These are phyloP conservation scores for Aegle marmelos DNA, from an alignment of 345 rosid species.

Conservation along the genomic window DNA sequence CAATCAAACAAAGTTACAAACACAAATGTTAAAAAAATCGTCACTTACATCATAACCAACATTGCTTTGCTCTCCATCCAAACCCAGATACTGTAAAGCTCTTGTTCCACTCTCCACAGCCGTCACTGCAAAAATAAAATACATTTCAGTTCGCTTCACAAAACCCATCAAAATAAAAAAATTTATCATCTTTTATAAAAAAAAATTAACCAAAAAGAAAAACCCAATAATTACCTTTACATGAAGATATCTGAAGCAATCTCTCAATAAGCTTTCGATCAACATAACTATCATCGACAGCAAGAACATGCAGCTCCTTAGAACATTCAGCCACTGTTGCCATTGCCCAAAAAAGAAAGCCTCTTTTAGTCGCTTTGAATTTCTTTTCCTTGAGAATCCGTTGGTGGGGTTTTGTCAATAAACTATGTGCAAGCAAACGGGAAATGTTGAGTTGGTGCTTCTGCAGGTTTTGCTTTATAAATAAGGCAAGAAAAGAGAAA, in stretches of 20 bases:
- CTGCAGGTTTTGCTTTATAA: slow-evolving; percentile 22
- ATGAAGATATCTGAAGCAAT: slow-evolving; percentile 68
- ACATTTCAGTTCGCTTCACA: slow-evolving; percentile 1
- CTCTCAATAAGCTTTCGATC: slow-evolving; percentile 81
- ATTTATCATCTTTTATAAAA: background rate
- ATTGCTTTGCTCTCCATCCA: slow-evolving; percentile 62
- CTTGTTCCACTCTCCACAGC: slow-evolving; percentile 69
- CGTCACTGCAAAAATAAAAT: slow-evolving; percentile 45
- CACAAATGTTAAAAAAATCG: background rate
- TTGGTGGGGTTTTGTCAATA: background rate
- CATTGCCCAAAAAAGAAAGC: background rate
- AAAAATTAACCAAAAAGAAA: background rate
- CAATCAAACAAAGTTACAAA: slow-evolving; percentile 13
- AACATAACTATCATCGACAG: slow-evolving; percentile 82
- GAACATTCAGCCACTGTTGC: slow-evolving; percentile 33
- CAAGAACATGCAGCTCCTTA: slow-evolving; percentile 83
- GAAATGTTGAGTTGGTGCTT: slow-evolving; percentile 15
- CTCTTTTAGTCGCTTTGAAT: background rate
- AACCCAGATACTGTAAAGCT: slow-evolving; percentile 74
- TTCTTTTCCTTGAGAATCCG: background rate
- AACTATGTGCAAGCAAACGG: background rate
- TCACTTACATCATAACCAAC: slow-evolving; percentile 62
- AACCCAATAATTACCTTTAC: slow-evolving; percentile 52
- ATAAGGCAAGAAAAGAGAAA: slow-evolving; percentile 15
- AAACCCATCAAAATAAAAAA: background rate